These are phyloP conservation scores for Thelonectria olida DNA, from an alignment of 2,329 filamentous ascomycete species.

Conservation along the genomic window DNA sequence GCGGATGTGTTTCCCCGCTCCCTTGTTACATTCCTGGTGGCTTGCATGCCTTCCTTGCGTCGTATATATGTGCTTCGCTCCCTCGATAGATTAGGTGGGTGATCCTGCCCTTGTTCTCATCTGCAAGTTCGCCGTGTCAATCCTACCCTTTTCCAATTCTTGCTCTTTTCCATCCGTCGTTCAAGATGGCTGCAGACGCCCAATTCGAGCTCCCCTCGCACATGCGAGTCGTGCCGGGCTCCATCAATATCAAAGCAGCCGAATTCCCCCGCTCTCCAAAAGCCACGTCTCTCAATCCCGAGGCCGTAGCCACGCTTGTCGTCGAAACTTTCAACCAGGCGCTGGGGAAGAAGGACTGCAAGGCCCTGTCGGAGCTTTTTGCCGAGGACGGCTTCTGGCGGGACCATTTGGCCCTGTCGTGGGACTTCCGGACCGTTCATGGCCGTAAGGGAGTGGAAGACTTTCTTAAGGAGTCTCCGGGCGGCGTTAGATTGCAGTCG, in stretches of 20 bases:
- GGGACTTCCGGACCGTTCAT: conserved; percentile 63
- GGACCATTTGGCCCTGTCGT: conserved; percentile 65
- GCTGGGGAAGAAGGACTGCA: conserved; percentile 47
- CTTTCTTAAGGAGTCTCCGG: conserved; percentile 44
- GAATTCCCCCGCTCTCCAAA: conserved; percentile 1
- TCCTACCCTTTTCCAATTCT: background rate
- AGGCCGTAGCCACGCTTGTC: background rate
- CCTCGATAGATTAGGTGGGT: background rate
- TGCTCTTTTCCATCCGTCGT: background rate
- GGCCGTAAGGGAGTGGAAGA: conserved; percentile 49
- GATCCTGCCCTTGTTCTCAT: background rate
- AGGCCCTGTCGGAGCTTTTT: conserved; percentile 40
- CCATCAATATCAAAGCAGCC: conserved; percentile 13
- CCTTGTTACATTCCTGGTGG: background rate
- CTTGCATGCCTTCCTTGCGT: background rate
- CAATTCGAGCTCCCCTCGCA: conserved; percentile 5
- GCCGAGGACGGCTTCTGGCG: conserved; percentile 63
- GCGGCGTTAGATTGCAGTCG: conserved; percentile 50
- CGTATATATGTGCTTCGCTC: background rate
- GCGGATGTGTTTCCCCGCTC: conserved; percentile 13
- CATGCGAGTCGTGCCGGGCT: conserved; percentile 17
- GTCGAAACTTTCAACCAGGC: conserved; percentile 52
- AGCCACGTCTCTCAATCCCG: background rate
- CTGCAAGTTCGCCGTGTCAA: no score
- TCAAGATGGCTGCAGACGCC: background rate